Base-by-base conservation (phyloP, 2,329 filamentous ascomycete genomes). In the Didymella segeticola region DNA sequence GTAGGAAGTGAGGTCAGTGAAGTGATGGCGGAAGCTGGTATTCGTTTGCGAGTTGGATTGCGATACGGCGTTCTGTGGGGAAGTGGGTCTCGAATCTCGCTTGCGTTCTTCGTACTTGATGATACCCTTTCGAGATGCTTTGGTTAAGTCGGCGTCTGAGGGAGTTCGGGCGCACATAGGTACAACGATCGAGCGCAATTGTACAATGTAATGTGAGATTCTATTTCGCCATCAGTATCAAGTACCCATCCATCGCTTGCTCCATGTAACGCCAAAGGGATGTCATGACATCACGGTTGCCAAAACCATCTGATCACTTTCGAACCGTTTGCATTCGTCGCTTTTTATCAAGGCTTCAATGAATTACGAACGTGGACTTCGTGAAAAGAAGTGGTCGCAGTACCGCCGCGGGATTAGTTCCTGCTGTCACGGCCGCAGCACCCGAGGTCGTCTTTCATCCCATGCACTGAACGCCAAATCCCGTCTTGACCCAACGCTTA, bases 401-500 rank as follows among this genome's bases (percentile, higher is more conserved):
- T 66, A 66, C 68, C 68, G 63, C 65, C 70, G 67, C 66, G 58
- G 64, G 62, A 66, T 54, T 67, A 59, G 53, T 64, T 69, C 61
- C 63, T 72, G 72, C 72, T 74, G 67, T 73, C 71, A 72, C 72
- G 70, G 71, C 71, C 65, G 69, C 68, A 71, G 71, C 67, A 67
- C 68, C 71, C 72, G 67, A 69, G 71, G 67, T 70, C 67, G 64
- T 71, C 70, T 70, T 70, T 74, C 72, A 73, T 72, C 70, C 71
- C 71, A 74, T 72, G 68, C 69, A 71, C 70, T 67, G 60, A 74
- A 74, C 71, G 71, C 71, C 71, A 68, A 68, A 68, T 67, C 63
- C 71, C 64, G 59, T 69, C 68, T 60, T 65, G 58, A 68, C 61
- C 64, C 68, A 61, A 62, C 69, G 57, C 60, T 64, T 97, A 99